These are phyloP conservation scores for Cadophora gregata DNA, from an alignment of 2,329 filamentous ascomycete genomes.

Conservation along the genomic window DNA sequence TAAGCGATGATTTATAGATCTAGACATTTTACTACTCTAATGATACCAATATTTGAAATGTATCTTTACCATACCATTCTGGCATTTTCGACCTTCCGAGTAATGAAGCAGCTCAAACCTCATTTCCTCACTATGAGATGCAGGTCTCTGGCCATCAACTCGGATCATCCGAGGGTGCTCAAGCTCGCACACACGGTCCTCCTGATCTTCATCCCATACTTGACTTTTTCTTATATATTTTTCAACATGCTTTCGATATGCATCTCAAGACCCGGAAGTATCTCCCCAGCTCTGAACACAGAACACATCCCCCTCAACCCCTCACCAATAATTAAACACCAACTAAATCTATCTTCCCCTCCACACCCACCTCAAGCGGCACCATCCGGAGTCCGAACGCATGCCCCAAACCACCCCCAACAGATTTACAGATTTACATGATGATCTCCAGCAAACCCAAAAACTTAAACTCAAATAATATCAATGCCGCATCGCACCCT, in stretches of 20 bases:
- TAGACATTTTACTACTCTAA: background rate
- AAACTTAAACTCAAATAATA: background rate
- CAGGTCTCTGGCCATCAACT: too few relatives aligned
- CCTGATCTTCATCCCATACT: background rate
- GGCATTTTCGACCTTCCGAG: background rate
- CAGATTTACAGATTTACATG: conserved; percentile 1
- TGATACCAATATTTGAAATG: background rate
- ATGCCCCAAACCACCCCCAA: background rate
- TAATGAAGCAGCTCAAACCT: background rate
- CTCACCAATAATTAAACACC: too few relatives aligned
- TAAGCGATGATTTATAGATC: background rate
- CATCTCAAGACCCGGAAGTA: background rate
- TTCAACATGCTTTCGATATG: background rate
- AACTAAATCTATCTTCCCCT: background rate
- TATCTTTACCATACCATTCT: background rate
- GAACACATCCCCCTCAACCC: background rate
- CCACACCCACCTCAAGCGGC: background rate
- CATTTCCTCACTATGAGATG: background rate
- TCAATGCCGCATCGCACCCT: background rate
- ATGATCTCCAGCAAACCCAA: background rate
- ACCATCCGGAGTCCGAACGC: background rate
- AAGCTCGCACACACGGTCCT: background rate
- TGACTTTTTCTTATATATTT: background rate
- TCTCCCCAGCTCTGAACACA: background rate
- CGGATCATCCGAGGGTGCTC: background rate